Evolutionary conservation across 345 rosid genomes (phyloP).

Genomic region (Salix purpurea): DNA sequence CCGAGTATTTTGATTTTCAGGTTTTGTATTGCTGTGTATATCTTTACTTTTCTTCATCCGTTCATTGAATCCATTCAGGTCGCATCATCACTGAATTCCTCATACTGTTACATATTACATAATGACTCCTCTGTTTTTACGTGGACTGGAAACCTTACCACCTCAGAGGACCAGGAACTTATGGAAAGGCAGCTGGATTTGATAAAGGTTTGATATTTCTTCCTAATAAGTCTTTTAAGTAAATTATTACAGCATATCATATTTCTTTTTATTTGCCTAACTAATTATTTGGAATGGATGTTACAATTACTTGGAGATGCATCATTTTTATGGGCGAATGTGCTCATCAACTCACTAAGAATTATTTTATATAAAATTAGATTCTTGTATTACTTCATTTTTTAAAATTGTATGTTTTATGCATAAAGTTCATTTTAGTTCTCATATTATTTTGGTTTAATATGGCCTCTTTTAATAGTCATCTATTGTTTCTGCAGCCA

Average conservation of each 20-base stretch:
- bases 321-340: neutral
- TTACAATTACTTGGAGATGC: neutral
- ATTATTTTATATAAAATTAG: neutral
- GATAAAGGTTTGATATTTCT: slow-evolving; percentile 64
- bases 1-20: neutral
- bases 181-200: slow-evolving; percentile 92
- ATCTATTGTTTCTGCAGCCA: slow-evolving; percentile 52
- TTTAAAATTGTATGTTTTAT: neutral
- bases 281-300: neutral
- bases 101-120: slow-evolving; percentile 90
- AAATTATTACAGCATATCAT: slow-evolving; percentile 8
- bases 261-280: neutral
- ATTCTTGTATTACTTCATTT: neutral
- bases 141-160: slow-evolving; percentile 85
- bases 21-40: neutral
- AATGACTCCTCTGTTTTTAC: slow-evolving; percentile 69
- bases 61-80: slow-evolving; percentile 47
- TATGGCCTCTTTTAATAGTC: neutral
- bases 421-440: neutral
- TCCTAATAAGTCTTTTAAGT: slow-evolving; percentile 4
- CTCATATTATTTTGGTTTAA: slow-evolving; percentile 4
- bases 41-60: neutral
- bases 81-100: slow-evolving; percentile 80
- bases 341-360: neutral
- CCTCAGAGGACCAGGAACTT: slow-evolving; percentile 72